Evolutionary conservation across 306 rosid species (phyloP), one percentile per base, ranked within the genome.

Genomic region (apple (Malus domestica)): DNA sequence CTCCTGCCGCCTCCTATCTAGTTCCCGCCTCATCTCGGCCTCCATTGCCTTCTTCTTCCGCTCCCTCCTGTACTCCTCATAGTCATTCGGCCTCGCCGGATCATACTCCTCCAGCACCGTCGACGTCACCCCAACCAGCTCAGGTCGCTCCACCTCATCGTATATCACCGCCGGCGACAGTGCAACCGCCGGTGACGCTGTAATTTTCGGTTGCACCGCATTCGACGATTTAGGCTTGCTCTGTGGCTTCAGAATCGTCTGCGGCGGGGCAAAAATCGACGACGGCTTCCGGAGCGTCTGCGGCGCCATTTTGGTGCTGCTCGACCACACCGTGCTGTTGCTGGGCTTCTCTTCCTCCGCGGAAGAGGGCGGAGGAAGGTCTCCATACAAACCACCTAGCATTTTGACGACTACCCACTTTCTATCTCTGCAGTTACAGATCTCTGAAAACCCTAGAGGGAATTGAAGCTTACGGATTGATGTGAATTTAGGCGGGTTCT

Each of bases 361-460:
- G 25, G 99, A 90, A 16, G 97, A 90, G 3, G 97, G 99, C 7
- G 99, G 99, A 63, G 99, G 99, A 42, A 95, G 92, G 86, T 95
- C 99, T 1, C 99, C 99, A 32, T 95, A 95, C 80, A 95, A 73
- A 20, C 99, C 99, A 75, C 99, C 99, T 46, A 95, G 80, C 99
- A 95, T 90, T 65, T 22, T 60, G 62, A 42, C 52, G 68, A 11
- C 18, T 27, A n/a, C 15, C 63, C 45, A 66, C 35, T 72, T 22
- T 22, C 76, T 65, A 67, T 45, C 16, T 11, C 15, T 57, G 32
- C 22, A 33, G 23, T 49, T 52, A 20, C 30, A 45, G 62, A 65
- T 25, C 49, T 67, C 70, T 78, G 64, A 19, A 63, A 79, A 74
- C 46, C 81, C 72, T 32, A 80, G 70, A 72, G 27, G 30, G 8